Percentiles rank a stretch among this genome's conserved stretches.
Evolutionary conservation across 225 moss, liverwort and hornwort genomes (phyloP).

Genomic region (Lunularia cruciata): DNA sequence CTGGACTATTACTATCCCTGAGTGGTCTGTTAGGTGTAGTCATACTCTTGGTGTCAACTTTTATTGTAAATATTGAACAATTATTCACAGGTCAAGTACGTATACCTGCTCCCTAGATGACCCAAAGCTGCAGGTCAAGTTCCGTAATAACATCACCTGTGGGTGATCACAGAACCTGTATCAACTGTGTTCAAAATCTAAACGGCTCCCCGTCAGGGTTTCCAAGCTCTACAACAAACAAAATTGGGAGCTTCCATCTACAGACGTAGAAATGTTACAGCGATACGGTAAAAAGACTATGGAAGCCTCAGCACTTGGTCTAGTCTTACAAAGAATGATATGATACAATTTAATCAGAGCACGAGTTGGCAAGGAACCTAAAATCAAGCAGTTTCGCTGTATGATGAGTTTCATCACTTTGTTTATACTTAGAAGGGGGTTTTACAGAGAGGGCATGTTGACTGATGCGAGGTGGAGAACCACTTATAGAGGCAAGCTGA

Average conservation of each 20-base stretch:
- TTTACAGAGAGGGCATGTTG: slow-evolving; percentile 98
- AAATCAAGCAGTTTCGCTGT: no score
- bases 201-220: neutral
- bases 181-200: neutral
- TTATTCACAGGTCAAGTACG: neutral
- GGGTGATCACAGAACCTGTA: neutral
- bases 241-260: slow-evolving; percentile 21
- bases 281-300: slow-evolving; percentile 6
- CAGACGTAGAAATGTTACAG: slow-evolving; percentile 1
- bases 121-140: neutral
- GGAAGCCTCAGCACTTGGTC: neutral
- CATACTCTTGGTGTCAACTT: neutral
- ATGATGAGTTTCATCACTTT: no score
- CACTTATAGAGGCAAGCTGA: slow-evolving; percentile 96
- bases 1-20: no score
- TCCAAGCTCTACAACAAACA: neutral
- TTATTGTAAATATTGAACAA: neutral
- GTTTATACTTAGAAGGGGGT: slow-evolving; percentile 55
- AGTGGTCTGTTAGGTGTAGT: no score
- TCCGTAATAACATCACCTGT: neutral
- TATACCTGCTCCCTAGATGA: neutral
- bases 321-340: slow-evolving; percentile 1
- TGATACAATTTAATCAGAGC: slow-evolving; percentile 4
- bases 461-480: slow-evolving; percentile 96
- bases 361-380: neutral